Evolutionary conservation across 768 basidiomycete species (phyloP).

Genomic region (Calvatia gigantea): DNA sequence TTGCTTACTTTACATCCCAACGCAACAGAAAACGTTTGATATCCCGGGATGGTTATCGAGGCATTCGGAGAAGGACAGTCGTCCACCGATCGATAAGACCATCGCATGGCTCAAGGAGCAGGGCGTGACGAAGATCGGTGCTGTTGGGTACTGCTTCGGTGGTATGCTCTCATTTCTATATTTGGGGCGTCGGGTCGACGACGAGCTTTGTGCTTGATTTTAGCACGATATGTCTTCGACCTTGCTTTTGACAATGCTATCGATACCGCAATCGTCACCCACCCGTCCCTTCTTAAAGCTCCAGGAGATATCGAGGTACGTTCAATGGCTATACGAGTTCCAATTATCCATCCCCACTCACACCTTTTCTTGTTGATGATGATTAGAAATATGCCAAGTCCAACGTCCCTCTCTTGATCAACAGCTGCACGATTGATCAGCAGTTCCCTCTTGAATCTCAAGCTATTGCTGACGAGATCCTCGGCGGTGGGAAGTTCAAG

Average conservation of each 20-base stretch:
- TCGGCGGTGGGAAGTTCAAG: slow-evolving; percentile 42
- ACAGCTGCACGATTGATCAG: slow-evolving; percentile 53
- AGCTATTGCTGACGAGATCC: slow-evolving; percentile 42
- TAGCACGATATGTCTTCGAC: slow-evolving; percentile 58
- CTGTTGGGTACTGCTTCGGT: slow-evolving; percentile 70
- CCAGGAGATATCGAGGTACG: slow-evolving; percentile 61
- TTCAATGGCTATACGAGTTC: neutral
- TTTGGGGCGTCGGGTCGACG: no score
- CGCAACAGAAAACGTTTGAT: slow-evolving; percentile 32
- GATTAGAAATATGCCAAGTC: slow-evolving; percentile 46
- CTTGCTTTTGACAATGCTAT: slow-evolving; percentile 54
- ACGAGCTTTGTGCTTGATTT: neutral
- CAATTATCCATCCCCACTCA: neutral
- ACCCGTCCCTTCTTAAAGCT: slow-evolving; percentile 59
- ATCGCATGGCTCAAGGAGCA: slow-evolving; percentile 51
- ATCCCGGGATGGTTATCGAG: slow-evolving; percentile 37
- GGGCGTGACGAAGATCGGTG: slow-evolving; percentile 56
- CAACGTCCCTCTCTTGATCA: slow-evolving; percentile 61
- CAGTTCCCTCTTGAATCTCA: slow-evolving; percentile 48
- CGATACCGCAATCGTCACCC: slow-evolving; percentile 45
- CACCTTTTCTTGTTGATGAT: neutral
- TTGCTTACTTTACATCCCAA: neutral
- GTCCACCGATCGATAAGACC: slow-evolving; percentile 52
- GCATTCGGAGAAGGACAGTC: slow-evolving; percentile 34
- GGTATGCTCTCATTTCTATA: slow-evolving; percentile 29